Base-by-base conservation (phyloP, 2,329 filamentous ascomycete species). In the Ophiocordyceps camponoti-floridani region DNA sequence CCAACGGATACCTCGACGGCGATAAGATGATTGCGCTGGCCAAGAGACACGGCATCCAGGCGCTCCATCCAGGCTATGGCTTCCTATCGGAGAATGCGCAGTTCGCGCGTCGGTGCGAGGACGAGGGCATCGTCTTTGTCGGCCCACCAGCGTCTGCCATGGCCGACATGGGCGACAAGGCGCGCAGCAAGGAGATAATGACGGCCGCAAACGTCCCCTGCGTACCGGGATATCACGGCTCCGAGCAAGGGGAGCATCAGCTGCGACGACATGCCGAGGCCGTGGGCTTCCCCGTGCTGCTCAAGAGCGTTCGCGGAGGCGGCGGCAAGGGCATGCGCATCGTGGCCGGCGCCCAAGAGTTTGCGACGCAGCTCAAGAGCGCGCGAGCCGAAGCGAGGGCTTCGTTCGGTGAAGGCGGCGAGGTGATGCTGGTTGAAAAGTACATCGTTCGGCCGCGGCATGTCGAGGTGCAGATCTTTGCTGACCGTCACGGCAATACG, bases 101-200 rank as follows among this genome's bases (percentile, higher is more conserved):
- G 6, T 98, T 98, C 59, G 91, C 91, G 3, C 77, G 79, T 54
- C 80, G 84, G 58, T 96, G 89, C 60, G 82, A 84, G 53, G 79
- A 91, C 54, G 88, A 88, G 41, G 91, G 91, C 11, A 73, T 98
- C 50, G 80, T 89, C 45, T 98, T 98, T 59, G 93, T 98, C 54
- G 91, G 91, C 0, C 91, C 91, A 1, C 87, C 91, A 3, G 78
- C 79, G 27, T 72, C 76, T 44, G 88, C 88, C 52, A 87, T 84
- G 57, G 68, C 82, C 47, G 86, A 87, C 47, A 94, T 95, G 88
- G 88, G 88, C 43, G 85, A 94, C 65, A 94, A 95, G 67, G 87
- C 82, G 45, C 73, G 83, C 47, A 91, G 84, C 44, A 98, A 98
- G 62, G 84, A 94, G 58, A 95, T 98, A 57, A 96, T 98, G 91